Evolutionary conservation across 2,329 filamentous ascomycete genomes (phyloP), one percentile per base, ranked within the genome.

Genomic region (Colletotrichum melonis): DNA sequence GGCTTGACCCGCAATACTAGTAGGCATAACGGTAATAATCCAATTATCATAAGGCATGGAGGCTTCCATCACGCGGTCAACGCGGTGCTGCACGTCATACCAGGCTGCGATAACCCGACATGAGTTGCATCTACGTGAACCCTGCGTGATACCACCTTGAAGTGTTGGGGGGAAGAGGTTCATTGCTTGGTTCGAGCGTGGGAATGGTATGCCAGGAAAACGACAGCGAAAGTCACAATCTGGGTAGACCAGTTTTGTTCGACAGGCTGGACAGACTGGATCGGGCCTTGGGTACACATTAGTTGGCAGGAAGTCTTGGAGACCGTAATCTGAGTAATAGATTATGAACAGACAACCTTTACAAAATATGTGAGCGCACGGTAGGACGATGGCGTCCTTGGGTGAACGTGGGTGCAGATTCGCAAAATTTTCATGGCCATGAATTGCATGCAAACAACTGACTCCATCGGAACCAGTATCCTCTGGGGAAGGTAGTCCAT

Each of bases 341-440:
- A 70, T 22, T 7, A 22, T n/a, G 54, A 58, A 58, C 7, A 70
- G 3, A 19, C 67, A 70, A 12, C 14, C 22, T 59, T 35, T 70
- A 19, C 67, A 70, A 16, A 70, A 52, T 16, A 70, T 66, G 38
- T 70, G 67, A 42, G 49, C 67, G 35, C 67, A 70, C 12, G 67
- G 67, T 12, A 65, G 6, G 14, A 70, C 30, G 11, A 59, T 66
- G 22, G 67, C 67, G 16, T 35, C 11, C 14, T 28, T 54, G 8
- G 26, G 26, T 1, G 30, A n/a, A 5, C 4, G 14, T 19, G 62
- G 46, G 22, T 19, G 28, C 7, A 24, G 2, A 11, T 4, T 8
- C 2, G 30, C 16, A 9, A 63, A 32, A 8, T 32, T 3, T 14
- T 19, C 16, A 42, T 28, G 3, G 30, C 55, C 8, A 30, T 30